Conservation (phyloP, 2,329 filamentous ascomycete species). For the Alternaria consortialis region DNA sequence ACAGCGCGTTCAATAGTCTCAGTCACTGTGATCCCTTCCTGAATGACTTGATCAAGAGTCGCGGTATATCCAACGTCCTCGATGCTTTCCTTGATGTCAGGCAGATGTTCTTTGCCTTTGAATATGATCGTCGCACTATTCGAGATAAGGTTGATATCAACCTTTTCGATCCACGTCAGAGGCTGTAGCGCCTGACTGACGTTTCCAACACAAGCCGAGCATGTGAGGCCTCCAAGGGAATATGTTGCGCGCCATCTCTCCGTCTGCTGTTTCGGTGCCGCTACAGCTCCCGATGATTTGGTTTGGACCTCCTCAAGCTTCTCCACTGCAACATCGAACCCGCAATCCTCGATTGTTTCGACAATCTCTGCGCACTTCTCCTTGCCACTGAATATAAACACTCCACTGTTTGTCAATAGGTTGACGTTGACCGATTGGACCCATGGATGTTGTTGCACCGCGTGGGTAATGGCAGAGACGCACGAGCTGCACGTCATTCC, state of each 20-base stretch:
- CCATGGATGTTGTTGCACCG: slow-evolving; percentile 58
- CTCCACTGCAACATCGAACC: slow-evolving; percentile 54
- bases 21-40: not conserved
- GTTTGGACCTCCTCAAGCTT: slow-evolving; percentile 35
- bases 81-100: slow-evolving; percentile 59
- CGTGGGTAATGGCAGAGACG: slow-evolving; percentile 60
- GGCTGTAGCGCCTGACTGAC: slow-evolving; percentile 59
- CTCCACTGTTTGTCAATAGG: slow-evolving; percentile 61
- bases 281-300: not conserved
- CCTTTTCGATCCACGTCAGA: slow-evolving; percentile 56
- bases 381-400: slow-evolving; percentile 59
- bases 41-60: slow-evolving; percentile 46
- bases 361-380: slow-evolving; percentile 56
- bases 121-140: slow-evolving; percentile 62
- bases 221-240: slow-evolving; percentile 66
- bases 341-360: slow-evolving; percentile 61
- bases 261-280: slow-evolving; percentile 11
- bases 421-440: slow-evolving; percentile 61
- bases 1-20: slow-evolving; percentile 40
- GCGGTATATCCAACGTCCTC: slow-evolving; percentile 59
- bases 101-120: slow-evolving; percentile 55
- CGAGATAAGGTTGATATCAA: slow-evolving; percentile 62
- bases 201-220: slow-evolving; percentile 62
- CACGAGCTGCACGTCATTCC: slow-evolving; percentile 71
- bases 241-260: slow-evolving; percentile 56